These are phyloP conservation scores for Colletotrichum australisinense DNA, from an alignment of 2,329 filamentous ascomycete species.

Conservation along the genomic window DNA sequence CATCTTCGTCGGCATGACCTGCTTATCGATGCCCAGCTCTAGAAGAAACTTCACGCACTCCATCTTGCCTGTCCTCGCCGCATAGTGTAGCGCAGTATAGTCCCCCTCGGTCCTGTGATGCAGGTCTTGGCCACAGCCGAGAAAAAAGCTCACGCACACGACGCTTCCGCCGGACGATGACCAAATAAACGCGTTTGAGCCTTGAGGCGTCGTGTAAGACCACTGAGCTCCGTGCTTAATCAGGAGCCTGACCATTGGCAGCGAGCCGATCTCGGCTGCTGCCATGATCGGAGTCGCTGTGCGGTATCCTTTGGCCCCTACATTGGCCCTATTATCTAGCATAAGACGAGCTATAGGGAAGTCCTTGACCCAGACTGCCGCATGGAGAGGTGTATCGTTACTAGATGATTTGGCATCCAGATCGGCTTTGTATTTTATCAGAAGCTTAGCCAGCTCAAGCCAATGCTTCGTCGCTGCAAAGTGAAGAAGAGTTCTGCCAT, in stretches of 20 bases:
- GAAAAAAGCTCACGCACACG: constrained; percentile 12
- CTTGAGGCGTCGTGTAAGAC: constrained; percentile 12
- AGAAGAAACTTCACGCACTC: constrained; percentile 22
- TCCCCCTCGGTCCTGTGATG: neutral
- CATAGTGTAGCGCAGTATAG: constrained; percentile 29
- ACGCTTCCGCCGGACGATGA: neutral
- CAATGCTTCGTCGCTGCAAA: constrained; percentile 7
- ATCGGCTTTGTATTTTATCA: constrained; percentile 6
- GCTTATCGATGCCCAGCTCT: constrained; percentile 27
- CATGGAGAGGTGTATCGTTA: constrained; percentile 14
- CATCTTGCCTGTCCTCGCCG: neutral
- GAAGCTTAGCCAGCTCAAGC: neutral
- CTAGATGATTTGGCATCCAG: neutral
- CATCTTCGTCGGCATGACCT: neutral
- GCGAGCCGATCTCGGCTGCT: neutral
- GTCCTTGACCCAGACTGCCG: constrained; percentile 6
- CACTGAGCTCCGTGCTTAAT: constrained; percentile 5
- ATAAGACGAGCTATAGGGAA: constrained; percentile 12
- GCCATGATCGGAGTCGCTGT: constrained; percentile 14
- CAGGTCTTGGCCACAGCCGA: constrained; percentile 9
- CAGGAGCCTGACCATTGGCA: constrained; percentile 17
- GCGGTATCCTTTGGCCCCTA: neutral
- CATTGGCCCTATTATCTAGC: constrained; percentile 2
- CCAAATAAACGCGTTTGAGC: constrained; percentile 9
- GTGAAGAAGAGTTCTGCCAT: constrained; percentile 13